Evolutionary conservation across 2,329 filamentous ascomycete genomes (phyloP).

Genomic region (Periconia digitata): DNA sequence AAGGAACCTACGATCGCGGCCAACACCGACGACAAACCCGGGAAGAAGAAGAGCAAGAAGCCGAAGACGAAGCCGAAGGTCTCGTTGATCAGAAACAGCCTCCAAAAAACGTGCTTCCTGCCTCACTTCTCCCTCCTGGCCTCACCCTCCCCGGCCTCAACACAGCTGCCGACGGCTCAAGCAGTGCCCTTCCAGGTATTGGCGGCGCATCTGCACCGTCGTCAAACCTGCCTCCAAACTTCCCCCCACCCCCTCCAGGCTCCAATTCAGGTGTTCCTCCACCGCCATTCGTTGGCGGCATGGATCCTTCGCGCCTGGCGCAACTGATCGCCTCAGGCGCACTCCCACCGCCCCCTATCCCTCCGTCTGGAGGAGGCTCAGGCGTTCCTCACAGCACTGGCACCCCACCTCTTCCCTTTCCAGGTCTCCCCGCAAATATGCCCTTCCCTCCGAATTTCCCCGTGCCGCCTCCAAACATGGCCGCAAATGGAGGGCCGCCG

Average conservation of each 20-base stretch:
- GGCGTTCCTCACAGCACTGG: conserved; percentile 15
- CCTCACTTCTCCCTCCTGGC: conserved; percentile 65
- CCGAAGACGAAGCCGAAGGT: conserved; percentile 90
- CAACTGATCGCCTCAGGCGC: conserved; percentile 38
- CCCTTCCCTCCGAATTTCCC: conserved; percentile 3
- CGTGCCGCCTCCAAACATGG: conserved; percentile 4
- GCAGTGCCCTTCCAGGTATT: conserved; percentile 51
- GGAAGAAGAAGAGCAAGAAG: conserved; percentile 88
- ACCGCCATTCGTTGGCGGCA: conserved; percentile 25
- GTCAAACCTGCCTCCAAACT: conserved; percentile 18
- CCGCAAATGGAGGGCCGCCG: conserved; percentile 12
- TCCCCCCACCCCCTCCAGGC: conserved; percentile 30
- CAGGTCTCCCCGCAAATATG: neutral
- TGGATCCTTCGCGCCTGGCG: conserved; percentile 34
- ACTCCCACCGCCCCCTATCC: conserved; percentile 40
- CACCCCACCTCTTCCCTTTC: conserved; percentile 4
- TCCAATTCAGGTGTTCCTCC: conserved; percentile 13
- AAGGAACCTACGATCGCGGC: conserved; percentile 89
- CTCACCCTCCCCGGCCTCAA: conserved; percentile 38
- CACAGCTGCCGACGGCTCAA: conserved; percentile 45
- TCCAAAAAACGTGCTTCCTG: conserved; percentile 53
- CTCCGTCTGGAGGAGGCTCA: conserved; percentile 26
- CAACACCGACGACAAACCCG: conserved; percentile 77
- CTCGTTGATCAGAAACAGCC: conserved; percentile 88
- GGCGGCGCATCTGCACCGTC: conserved; percentile 44